Percentiles rank a stretch among this genome's conserved stretches.
phyloP scores from a whole-genome alignment of 345 rosid species.

The Carallia brachiata region DNA sequence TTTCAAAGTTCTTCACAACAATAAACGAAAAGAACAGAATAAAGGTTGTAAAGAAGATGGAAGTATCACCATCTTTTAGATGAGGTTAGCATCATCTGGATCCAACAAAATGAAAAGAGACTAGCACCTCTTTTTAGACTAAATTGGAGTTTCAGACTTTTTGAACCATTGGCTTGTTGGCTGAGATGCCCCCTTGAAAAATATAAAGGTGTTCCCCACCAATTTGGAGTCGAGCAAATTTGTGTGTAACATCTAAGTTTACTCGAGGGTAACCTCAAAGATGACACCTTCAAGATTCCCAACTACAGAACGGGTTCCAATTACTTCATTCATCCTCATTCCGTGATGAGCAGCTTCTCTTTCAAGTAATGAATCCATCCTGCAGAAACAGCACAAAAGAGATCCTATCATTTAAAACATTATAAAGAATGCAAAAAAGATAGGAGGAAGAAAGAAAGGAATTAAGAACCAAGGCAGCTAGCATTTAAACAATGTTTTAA shows the following conservation, averaged over 20 bases:
- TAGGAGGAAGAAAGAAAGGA: not conserved
- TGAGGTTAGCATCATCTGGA: too few relatives aligned
- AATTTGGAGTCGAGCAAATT: not conserved
- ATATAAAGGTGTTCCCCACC: too few relatives aligned
- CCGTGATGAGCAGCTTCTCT: slow-evolving; percentile 56
- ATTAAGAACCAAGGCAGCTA: not conserved
- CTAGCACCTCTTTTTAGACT: too few relatives aligned
- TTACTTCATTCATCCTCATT: slow-evolving; percentile 65
- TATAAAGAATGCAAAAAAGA: not conserved
- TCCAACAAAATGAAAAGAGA: too few relatives aligned
- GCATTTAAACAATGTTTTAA: not conserved
- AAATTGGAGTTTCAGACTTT: too few relatives aligned
- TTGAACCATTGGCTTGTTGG: too few relatives aligned
- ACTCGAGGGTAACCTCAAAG: slow-evolving; percentile 58
- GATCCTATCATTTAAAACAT: not conserved
- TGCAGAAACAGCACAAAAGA: slow-evolving; percentile 21
- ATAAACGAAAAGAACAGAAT: too few relatives aligned
- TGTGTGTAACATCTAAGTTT: slow-evolving; percentile 6
- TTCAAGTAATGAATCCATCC: slow-evolving; percentile 67
- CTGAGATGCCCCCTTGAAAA: too few relatives aligned
- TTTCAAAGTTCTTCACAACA: too few relatives aligned
- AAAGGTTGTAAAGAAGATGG: too few relatives aligned
- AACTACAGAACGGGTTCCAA: slow-evolving; percentile 57
- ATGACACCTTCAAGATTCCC: slow-evolving; percentile 76
- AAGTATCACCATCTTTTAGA: too few relatives aligned